Percentiles rank a stretch among this genome's conserved stretches.
phyloP scores from a whole-genome alignment of 148 eudicot species.

The Diospyros lotus region DNA sequence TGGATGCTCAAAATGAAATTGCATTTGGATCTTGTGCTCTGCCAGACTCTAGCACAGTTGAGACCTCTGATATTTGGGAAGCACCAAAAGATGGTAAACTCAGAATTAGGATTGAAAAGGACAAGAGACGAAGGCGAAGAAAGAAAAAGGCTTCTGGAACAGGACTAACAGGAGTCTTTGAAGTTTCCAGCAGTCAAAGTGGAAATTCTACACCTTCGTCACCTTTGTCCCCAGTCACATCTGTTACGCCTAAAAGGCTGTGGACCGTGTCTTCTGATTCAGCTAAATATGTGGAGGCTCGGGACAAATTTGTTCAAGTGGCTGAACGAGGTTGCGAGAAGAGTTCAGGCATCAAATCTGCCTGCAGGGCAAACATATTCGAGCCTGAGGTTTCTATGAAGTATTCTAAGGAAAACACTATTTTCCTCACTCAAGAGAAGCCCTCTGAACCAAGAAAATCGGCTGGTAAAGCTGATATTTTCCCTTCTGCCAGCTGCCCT shows the following conservation, averaged over 20 bases:
- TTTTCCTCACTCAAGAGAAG: constrained; percentile 21
- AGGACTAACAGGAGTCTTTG: constrained; percentile 45
- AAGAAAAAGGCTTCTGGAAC: constrained; percentile 47
- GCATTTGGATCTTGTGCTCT: constrained; percentile 7
- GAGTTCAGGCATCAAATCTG: constrained; percentile 17
- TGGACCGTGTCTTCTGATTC: constrained; percentile 29
- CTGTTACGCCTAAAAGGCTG: constrained; percentile 35
- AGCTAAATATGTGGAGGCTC: constrained; percentile 21
- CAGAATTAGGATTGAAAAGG: constrained; percentile 64
- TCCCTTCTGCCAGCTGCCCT: constrained; percentile 65
- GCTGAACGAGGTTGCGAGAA: constrained; percentile 15
- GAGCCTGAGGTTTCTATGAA: constrained; percentile 22
- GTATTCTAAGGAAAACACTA: constrained; percentile 12
- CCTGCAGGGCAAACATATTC: constrained; percentile 14
- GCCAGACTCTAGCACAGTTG: constrained; percentile 20
- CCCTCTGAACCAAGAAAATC: constrained; percentile 23
- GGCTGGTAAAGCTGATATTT: constrained; percentile 35
- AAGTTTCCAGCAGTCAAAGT: constrained; percentile 87
- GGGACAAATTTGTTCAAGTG: constrained; percentile 18
- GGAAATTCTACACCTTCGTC: constrained; percentile 92
- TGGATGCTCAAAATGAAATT: constrained; percentile 16
- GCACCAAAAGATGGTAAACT: constrained; percentile 37
- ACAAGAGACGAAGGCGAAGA: constrained; percentile 55
- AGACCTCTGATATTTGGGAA: constrained; percentile 25
- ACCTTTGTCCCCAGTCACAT: constrained; percentile 60